phyloP scores from a whole-genome alignment of 495 filamentous ascomycete genomes.

The Lophiostoma macrostomum region DNA sequence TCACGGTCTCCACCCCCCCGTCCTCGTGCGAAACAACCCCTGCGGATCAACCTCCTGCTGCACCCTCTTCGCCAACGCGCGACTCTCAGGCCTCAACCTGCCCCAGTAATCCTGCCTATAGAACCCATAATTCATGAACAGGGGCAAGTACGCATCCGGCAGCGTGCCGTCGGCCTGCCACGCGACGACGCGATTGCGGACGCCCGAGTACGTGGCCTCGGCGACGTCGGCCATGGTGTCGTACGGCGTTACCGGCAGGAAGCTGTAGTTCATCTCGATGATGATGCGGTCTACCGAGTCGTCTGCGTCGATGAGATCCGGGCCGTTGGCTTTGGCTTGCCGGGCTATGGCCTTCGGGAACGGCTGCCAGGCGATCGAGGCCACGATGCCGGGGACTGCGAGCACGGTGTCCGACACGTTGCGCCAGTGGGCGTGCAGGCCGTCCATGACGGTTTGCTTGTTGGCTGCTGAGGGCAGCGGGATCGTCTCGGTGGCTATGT shows the following conservation, averaged over 20 bases:
- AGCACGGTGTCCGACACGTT: constrained; percentile 42
- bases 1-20: constrained; percentile 45
- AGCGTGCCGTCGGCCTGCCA: constrained; percentile 33
- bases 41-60: constrained; percentile 55
- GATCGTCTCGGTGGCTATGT: constrained; percentile 57
- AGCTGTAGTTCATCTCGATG: constrained; percentile 24
- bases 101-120: constrained; percentile 58
- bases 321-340: background rate
- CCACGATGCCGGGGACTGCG: constrained; percentile 48
- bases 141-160: constrained; percentile 53
- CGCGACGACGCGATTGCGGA: constrained; percentile 26
- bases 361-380: constrained; percentile 57
- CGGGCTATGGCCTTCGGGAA: constrained; percentile 48
- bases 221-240: constrained; percentile 36
- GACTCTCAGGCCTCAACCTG: constrained; percentile 46
- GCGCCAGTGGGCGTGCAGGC: constrained; percentile 54
- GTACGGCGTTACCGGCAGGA: constrained; percentile 8
- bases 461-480: constrained; percentile 49
- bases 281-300: constrained; percentile 20
- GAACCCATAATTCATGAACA: constrained; percentile 63
- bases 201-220: constrained; percentile 38
- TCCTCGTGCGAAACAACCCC: constrained; percentile 56
- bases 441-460: constrained; percentile 45
- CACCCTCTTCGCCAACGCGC: constrained; percentile 44
- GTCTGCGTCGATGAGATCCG: constrained; percentile 23